Evolutionary conservation across 345 rosid genomes (phyloP).

Genomic region (Turritis glabra): DNA sequence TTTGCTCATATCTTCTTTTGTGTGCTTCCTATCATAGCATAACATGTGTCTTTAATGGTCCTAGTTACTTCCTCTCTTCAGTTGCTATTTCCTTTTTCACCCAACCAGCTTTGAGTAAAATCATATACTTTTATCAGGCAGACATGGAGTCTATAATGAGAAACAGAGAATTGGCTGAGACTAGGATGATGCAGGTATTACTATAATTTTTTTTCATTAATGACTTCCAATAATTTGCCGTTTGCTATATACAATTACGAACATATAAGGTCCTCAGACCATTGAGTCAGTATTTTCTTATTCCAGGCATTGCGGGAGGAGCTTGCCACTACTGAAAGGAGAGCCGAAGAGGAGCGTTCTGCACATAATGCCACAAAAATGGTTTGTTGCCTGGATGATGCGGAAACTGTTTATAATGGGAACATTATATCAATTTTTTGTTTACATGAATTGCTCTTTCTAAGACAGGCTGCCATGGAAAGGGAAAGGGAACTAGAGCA

Average conservation of each 20-base stretch:
- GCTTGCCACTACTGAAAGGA: constrained; percentile 84
- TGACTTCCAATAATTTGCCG: neutral
- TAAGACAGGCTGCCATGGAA: constrained; percentile 87
- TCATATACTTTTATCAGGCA: constrained; percentile 49
- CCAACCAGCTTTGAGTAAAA: constrained; percentile 12
- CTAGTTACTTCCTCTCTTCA: constrained; percentile 1
- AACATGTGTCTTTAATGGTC: neutral
- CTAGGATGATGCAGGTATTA: constrained; percentile 98
- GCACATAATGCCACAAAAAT: constrained; percentile 93
- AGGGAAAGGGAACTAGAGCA: constrained; percentile 95
- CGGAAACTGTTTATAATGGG: neutral
- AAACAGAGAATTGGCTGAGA: constrained; percentile 95
- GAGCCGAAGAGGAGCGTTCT: constrained; percentile 93
- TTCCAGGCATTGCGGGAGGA: constrained; percentile 93
- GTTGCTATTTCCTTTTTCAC: neutral
- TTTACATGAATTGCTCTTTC: constrained; percentile 26
- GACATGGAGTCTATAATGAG: constrained; percentile 96
- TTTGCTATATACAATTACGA: neutral
- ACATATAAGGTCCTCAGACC: constrained; percentile 19
- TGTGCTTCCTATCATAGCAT: constrained; percentile 11
- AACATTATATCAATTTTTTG: constrained; percentile 8
- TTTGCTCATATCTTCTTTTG: neutral
- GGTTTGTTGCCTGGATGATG: constrained; percentile 49
- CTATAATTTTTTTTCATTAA: constrained; percentile 6
- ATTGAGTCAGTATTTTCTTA: constrained; percentile 26